phyloP scores from a whole-genome alignment of 2,329 filamentous ascomycete genomes.

The Alternaria alternata region DNA sequence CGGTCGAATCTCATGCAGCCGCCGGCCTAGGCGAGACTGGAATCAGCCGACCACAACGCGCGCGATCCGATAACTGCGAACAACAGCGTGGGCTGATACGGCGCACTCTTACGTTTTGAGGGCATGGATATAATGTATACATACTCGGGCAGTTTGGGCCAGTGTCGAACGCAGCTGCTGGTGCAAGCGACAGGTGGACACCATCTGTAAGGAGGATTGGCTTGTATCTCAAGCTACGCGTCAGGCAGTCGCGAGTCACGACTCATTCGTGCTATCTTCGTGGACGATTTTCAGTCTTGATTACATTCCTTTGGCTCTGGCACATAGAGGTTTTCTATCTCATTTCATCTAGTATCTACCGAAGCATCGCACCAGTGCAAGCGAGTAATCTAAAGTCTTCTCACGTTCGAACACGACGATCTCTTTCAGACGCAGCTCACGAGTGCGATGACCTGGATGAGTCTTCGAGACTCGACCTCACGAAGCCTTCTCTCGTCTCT shows the following conservation, averaged over 20 bases:
- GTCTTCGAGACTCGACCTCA: not conserved
- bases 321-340: not conserved
- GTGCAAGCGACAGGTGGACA: not conserved
- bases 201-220: not conserved
- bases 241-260: not conserved
- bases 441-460: no score
- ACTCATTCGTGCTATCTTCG: no score
- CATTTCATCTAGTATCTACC: not conserved
- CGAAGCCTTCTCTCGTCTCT: slow-evolving; percentile 10
- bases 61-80: not conserved
- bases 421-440: fast-evolving
- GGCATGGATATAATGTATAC: no score
- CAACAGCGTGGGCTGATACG: not conserved
- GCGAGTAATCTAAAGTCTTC: not conserved
- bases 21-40: no score
- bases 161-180: not conserved
- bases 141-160: not conserved
- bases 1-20: no score
- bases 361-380: not conserved
- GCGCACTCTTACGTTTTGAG: not conserved
- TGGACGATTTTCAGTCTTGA: fast-evolving
- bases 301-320: not conserved
- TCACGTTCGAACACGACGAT: not conserved
- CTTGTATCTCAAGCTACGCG: not conserved
- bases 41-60: not conserved